phyloP scores from a whole-genome alignment of 2,329 filamentous ascomycete genomes.

The Alternaria triticimaculans region DNA sequence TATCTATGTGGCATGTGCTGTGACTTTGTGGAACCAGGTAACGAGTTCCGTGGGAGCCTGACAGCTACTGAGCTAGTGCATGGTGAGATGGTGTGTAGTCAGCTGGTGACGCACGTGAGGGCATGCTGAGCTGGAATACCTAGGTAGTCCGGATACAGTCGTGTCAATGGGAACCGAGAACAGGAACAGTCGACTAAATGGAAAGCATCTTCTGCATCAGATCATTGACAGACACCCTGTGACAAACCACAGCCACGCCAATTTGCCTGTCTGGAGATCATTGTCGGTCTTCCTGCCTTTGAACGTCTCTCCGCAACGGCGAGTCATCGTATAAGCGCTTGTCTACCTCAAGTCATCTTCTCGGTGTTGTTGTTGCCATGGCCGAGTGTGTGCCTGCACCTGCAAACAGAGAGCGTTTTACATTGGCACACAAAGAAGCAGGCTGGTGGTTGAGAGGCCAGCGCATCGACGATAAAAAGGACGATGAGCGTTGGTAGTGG shows the following conservation, averaged over 20 bases:
- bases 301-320: neutral
- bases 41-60: neutral
- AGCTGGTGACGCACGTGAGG: neutral
- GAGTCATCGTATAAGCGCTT: neutral
- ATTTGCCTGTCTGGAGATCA: slow-evolving; percentile 9
- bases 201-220: neutral
- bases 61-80: neutral
- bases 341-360: neutral
- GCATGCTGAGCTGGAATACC: neutral
- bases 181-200: neutral
- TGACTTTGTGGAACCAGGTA: neutral
- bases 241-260: slow-evolving; percentile 7
- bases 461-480: slow-evolving; percentile 15
- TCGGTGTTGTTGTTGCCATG: neutral
- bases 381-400: slow-evolving; percentile 4
- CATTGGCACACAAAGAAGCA: slow-evolving; percentile 28
- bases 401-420: slow-evolving; percentile 13
- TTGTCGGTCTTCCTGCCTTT: neutral
- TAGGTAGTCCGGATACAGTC: neutral
- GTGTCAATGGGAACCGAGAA: neutral
- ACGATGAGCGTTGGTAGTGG: slow-evolving; percentile 12
- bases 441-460: slow-evolving; percentile 25
- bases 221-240: neutral
- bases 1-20: neutral
- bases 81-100: neutral